phyloP scores from a whole-genome alignment of 2,329 filamentous ascomycete genomes.

The Remersonia thermophila region DNA sequence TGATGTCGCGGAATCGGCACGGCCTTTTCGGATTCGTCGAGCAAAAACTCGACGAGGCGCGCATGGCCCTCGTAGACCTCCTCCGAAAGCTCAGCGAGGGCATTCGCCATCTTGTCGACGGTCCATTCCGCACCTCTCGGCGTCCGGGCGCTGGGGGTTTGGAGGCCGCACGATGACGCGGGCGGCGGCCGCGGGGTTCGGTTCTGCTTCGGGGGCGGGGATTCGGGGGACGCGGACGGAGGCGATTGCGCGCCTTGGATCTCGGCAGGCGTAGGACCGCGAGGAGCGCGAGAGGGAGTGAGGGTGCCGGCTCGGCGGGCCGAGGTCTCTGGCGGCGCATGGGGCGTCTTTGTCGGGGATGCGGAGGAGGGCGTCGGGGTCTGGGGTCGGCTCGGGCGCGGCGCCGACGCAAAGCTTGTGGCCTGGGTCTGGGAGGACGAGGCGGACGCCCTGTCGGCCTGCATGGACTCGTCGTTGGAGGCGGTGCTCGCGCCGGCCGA shows the following conservation, averaged over 20 bases:
- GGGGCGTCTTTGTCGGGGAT: slow-evolving; percentile 1
- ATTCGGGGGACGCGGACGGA: slow-evolving; percentile 2
- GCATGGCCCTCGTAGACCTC: slow-evolving; percentile 35
- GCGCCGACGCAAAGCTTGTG: background rate
- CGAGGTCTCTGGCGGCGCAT: slow-evolving; percentile 4
- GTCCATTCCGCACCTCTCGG: slow-evolving; percentile 27
- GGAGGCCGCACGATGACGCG: slow-evolving; percentile 5
- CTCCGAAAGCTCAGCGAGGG: slow-evolving; percentile 28
- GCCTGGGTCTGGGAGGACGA: background rate
- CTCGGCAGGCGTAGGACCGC: slow-evolving; percentile 3
- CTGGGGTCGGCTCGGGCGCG: slow-evolving; percentile 1
- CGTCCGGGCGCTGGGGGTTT: slow-evolving; percentile 10
- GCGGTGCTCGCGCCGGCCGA: background rate
- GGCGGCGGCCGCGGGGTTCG: slow-evolving; percentile 8
- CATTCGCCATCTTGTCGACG: slow-evolving; percentile 29
- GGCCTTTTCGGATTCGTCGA: slow-evolving; percentile 31
- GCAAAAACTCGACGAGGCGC: slow-evolving; percentile 31
- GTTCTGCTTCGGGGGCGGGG: slow-evolving; percentile 3
- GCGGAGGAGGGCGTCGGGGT: slow-evolving; percentile 2
- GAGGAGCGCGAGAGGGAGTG: slow-evolving; percentile 10
- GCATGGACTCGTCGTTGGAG: background rate
- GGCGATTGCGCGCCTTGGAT: slow-evolving; percentile 12
- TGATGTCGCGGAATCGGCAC: slow-evolving; percentile 28
- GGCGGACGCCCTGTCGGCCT: background rate
- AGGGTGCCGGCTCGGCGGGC: slow-evolving; percentile 1